Base-by-base conservation (phyloP, 148 eudicot genomes). In the Linanthus parryae region DNA sequence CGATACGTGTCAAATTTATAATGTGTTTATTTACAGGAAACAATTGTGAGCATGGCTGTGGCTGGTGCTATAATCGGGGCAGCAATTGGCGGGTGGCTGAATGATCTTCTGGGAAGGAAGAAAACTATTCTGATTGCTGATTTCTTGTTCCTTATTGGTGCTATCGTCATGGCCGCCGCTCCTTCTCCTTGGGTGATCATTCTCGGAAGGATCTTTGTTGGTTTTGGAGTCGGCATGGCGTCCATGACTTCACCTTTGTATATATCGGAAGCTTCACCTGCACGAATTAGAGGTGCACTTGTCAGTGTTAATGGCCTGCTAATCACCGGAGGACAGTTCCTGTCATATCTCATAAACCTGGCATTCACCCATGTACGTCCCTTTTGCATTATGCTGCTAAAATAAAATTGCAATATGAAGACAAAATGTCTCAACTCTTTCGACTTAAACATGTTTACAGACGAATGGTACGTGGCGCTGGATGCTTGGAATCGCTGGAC, bases 191-290 rank as follows among this genome's bases (percentile, higher is more conserved):
- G 30, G 66, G 53, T 76, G 52, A 68, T 72, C 10, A 69, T 76
- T 46, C 1, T 67, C 2, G 76, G 81, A 51, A 52, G 81, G 48
- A 26, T 75, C 14, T 56, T 75, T 8, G 72, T 76, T 0, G 81
- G 81, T 17, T 56, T 68, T 2, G 81, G 81, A 43, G 77, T 76
- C 25, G 81, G 77, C 21, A 75, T 75, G 80, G 80, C 80, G 0
- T 75, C 80, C 16, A 75, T 75, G 80, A 75, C 80, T 5, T 48
- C 81, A 2, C 81, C 77, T 48, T 39, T 76, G 2, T 76, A 76
- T 48, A 76, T 76, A 17, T 68, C 81, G 13, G 77, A 76, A 63
- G 64, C 77, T 54, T 72, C 82, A 2, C 82, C 82, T 16, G 62
- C 64, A 34, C 72, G 70, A 41, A 76, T 76, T 19, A 53, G 77